Evolutionary conservation across 768 basidiomycete genomes (phyloP).

Genomic region (Kwoniella newhampshirensis): DNA sequence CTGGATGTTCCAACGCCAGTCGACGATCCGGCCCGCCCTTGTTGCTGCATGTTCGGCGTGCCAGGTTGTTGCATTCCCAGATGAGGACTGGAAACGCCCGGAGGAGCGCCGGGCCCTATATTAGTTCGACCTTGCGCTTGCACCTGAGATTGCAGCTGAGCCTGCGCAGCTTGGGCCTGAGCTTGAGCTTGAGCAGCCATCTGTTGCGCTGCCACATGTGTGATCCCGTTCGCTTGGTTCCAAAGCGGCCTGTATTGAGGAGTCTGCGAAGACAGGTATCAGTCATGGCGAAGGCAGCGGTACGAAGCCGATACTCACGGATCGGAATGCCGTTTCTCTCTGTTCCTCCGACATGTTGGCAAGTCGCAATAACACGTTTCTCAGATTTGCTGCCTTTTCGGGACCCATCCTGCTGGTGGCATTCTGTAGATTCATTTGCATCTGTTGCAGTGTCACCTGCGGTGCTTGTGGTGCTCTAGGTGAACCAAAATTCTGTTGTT

Average conservation of each 20-base stretch:
- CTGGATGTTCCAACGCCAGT: slow-evolving; percentile 12
- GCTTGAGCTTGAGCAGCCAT: slow-evolving; percentile 10
- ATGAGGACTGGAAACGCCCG: slow-evolving; percentile 15
- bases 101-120: slow-evolving; percentile 1
- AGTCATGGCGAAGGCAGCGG: slow-evolving; percentile 1
- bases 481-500: slow-evolving; percentile 18
- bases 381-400: slow-evolving; percentile 17
- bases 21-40: slow-evolving; percentile 5
- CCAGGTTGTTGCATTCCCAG: slow-evolving; percentile 12
- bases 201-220: slow-evolving; percentile 12
- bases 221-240: slow-evolving; percentile 4
- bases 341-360: slow-evolving; percentile 27
- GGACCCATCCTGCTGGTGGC: slow-evolving; percentile 16
- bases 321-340: slow-evolving; percentile 17
- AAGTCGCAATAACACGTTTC: slow-evolving; percentile 19
- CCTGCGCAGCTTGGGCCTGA: slow-evolving; percentile 18
- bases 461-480: slow-evolving; percentile 10
- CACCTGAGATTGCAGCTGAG: slow-evolving; percentile 5
- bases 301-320: slow-evolving; percentile 20
- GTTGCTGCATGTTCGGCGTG: slow-evolving; percentile 12
- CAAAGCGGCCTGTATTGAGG: slow-evolving; percentile 11
- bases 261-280: slow-evolving; percentile 1
- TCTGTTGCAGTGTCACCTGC: slow-evolving; percentile 11
- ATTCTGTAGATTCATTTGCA: slow-evolving; percentile 6
- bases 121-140: slow-evolving; percentile 12